Percentiles rank a stretch among this genome's conserved stretches.
phyloP scores from a whole-genome alignment of 169 alveolate genomes.

The Babesia bigemina region DNA sequence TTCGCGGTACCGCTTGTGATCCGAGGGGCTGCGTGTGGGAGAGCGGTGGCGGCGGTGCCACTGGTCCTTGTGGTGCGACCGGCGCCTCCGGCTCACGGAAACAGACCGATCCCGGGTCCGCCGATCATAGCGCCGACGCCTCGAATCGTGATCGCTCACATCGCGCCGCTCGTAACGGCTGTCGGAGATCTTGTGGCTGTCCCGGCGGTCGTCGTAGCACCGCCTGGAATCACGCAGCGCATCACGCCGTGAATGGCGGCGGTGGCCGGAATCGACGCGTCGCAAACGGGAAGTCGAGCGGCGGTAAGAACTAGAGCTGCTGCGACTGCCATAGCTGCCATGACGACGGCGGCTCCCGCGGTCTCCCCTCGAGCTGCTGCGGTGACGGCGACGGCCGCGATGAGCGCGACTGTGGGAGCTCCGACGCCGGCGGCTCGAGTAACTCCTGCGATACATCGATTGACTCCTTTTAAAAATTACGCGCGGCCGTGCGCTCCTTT shows the following conservation, averaged over 20 bases:
- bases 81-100: slow-evolving; percentile 1
- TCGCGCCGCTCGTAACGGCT: background rate
- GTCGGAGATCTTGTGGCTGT: background rate
- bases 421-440: slow-evolving; percentile 29
- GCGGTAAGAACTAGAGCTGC: slow-evolving; percentile 4
- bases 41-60: slow-evolving; percentile 16
- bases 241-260: slow-evolving; percentile 6
- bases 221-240: slow-evolving; percentile 4
- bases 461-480: background rate
- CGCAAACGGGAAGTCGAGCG: slow-evolving; percentile 1
- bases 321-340: background rate
- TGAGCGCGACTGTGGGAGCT: slow-evolving; percentile 23
- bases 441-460: slow-evolving; percentile 43
- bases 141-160: background rate
- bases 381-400: slow-evolving; percentile 24
- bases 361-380: slow-evolving; percentile 25
- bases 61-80: background rate
- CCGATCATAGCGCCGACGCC: background rate
- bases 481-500: background rate
- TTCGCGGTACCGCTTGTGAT: slow-evolving; percentile 17
- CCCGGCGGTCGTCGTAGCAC: background rate
- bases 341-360: slow-evolving; percentile 2
- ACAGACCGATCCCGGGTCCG: background rate
- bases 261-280: slow-evolving; percentile 9
- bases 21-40: slow-evolving; percentile 4